Evolutionary conservation across 805 yeast genomes (phyloP).

Genomic region (Kodamaea kakaduensis): DNA sequence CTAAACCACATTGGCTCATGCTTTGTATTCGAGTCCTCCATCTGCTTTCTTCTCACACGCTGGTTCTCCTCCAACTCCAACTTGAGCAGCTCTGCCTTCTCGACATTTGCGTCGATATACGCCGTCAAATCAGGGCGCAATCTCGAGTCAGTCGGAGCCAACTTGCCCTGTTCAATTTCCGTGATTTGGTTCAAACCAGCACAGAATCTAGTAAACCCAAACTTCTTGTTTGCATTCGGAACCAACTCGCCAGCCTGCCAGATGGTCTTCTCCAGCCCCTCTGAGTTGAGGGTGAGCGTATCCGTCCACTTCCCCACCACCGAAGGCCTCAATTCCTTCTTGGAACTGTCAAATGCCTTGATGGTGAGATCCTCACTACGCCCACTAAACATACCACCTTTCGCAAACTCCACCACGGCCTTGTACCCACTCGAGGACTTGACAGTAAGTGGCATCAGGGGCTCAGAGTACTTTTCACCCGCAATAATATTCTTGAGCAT

Average conservation of each 20-base stretch:
- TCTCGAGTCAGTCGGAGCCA: slow-evolving; percentile 89
- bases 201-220: slow-evolving; percentile 83
- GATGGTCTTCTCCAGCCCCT: slow-evolving; percentile 40
- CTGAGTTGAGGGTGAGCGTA: slow-evolving; percentile 44
- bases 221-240: slow-evolving; percentile 55
- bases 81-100: slow-evolving; percentile 69
- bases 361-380: slow-evolving; percentile 68
- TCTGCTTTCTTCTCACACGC: slow-evolving; percentile 64
- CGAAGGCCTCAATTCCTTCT: slow-evolving; percentile 34
- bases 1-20: slow-evolving; percentile 66
- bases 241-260: slow-evolving; percentile 75
- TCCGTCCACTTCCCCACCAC: slow-evolving; percentile 88
- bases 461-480: slow-evolving; percentile 93
- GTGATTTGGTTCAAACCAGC: slow-evolving; percentile 81
- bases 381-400: slow-evolving; percentile 78
- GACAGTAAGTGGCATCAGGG: slow-evolving; percentile 63
- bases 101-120: slow-evolving; percentile 68
- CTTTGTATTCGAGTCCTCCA: slow-evolving; percentile 41
- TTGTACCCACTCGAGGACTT: slow-evolving; percentile 64
- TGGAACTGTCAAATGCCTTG: slow-evolving; percentile 36
- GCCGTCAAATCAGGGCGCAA: slow-evolving; percentile 77
- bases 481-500: slow-evolving; percentile 84
- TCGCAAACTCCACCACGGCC: slow-evolving; percentile 70
- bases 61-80: slow-evolving; percentile 72
- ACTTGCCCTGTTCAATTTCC: slow-evolving; percentile 51